Percentiles rank a stretch among this genome's conserved stretches.
Evolutionary conservation across 306 rosid genomes (phyloP).

Genomic region (Vigna angularis): DNA sequence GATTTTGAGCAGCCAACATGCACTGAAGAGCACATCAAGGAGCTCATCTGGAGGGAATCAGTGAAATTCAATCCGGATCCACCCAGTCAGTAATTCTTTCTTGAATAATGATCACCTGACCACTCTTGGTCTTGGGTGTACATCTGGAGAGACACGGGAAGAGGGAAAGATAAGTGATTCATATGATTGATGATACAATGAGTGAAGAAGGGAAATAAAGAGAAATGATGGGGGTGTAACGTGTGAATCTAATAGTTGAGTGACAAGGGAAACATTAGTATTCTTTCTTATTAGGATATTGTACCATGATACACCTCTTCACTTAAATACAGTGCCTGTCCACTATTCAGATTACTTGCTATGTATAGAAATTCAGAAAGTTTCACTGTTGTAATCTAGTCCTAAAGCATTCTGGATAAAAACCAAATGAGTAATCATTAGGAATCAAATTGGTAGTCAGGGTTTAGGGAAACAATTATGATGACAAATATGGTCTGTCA

Average conservation of each 20-base stretch:
- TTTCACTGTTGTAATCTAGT: constrained; percentile 40
- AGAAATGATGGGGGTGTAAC: neutral
- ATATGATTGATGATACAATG: neutral
- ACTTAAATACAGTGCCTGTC: constrained; percentile 22
- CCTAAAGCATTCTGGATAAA: constrained; percentile 19
- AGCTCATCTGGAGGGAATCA: constrained; percentile 90
- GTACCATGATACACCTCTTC: constrained; percentile 34
- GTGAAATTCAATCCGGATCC: constrained; percentile 88
- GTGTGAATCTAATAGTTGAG: neutral
- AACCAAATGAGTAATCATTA: neutral
- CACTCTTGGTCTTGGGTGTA: neutral
- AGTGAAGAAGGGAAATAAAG: neutral
- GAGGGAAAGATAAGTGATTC: neutral
- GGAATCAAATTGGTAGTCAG: neutral
- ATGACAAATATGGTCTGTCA: constrained; percentile 16
- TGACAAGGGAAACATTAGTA: neutral
- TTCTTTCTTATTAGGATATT: constrained; percentile 21
- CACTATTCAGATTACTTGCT: constrained; percentile 24
- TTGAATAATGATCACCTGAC: neutral
- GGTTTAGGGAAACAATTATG: constrained; percentile 28
- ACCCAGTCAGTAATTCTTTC: constrained; percentile 42
- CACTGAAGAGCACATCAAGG: constrained; percentile 90
- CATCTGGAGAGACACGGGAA: neutral
- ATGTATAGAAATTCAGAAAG: constrained; percentile 20
- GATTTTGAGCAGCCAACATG: constrained; percentile 91